Base-by-base conservation (phyloP, 129 eudicot species). In the Chrysanthemum lavandulifolium region DNA sequence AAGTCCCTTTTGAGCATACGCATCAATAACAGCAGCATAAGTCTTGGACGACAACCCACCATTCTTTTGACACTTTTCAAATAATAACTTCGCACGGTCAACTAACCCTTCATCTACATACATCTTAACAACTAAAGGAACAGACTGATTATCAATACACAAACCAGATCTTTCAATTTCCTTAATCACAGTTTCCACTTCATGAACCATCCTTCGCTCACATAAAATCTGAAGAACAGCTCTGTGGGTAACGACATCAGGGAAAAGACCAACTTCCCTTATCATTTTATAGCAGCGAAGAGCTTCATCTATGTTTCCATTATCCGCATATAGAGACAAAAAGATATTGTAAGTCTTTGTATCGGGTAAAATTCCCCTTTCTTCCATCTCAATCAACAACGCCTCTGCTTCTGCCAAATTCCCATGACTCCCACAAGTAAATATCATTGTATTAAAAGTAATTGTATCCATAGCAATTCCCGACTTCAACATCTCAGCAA, bases 391-490 rank as follows among this genome's bases (percentile, higher is more conserved):
- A 66, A 27, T 61, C 33, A 91, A 84, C 71, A 91, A 82, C 47
- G 84, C 68, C 70, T 91, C 90, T 14, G 96, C 96, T 78, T 91
- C 97, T 0, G 86, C 73, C 82, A 91, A 76, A 76, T 84, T 73
- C 61, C 98, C 98, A 55, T 85, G 85, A 78, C 88, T 92, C 56
- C 97, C 97, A 61, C 86, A 91, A 3, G 80, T 91, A 76, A 55
- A 76, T 15, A 91, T 88, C 96, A 91, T 86, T 8, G 96, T 88
- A 73, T 91, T 91, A 72, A 91, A 91, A 21, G 97, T 88, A 74
- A 85, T 13, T 0, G 89, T 77, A 77, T 92, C 96, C 73, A 73
- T 65, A 2, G 86, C 79, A 64, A 89, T 82, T 72, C 98, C 95
- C 13, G 92, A 80, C 45, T 82, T 86, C 33, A 89, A 74, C 98